phyloP scores from a whole-genome alignment of 768 basidiomycete species.

The Coprinopsis marcescibilis region DNA sequence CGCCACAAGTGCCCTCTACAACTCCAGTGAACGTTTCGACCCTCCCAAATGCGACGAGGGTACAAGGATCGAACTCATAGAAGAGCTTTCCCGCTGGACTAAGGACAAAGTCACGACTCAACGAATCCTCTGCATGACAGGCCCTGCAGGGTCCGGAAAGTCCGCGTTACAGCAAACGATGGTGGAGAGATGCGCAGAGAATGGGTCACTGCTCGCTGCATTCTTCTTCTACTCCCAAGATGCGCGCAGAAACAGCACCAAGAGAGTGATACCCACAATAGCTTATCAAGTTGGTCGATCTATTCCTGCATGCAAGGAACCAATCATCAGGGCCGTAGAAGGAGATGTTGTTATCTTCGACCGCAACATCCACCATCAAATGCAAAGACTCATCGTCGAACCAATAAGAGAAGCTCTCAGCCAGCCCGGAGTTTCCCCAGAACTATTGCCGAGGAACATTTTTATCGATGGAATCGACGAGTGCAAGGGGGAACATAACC shows the following conservation, averaged over 20 bases:
- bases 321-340: slow-evolving; percentile 2
- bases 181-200: not conserved
- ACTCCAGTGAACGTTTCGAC: not conserved
- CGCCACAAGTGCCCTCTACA: not conserved
- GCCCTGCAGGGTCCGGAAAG: not conserved
- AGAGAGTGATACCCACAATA: slow-evolving; percentile 1
- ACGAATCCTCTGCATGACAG: not conserved
- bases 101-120: not conserved
- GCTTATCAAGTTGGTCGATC: slow-evolving; percentile 8
- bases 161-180: not conserved
- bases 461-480: slow-evolving; percentile 12
- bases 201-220: not conserved
- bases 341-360: not conserved
- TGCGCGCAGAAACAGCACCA: not conserved
- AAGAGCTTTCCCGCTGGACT: not conserved
- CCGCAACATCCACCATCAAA: slow-evolving; percentile 3
- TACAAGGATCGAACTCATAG: not conserved
- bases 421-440: not conserved
- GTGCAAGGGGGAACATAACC: slow-evolving; percentile 6
- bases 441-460: not conserved
- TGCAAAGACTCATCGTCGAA: slow-evolving; percentile 6
- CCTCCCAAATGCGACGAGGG: not conserved
- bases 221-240: not conserved
- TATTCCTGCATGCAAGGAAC: not conserved
- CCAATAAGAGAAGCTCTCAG: not conserved